Evolutionary conservation across 495 filamentous ascomycete species (phyloP).

Genomic region (Astrothelium subdiscretum): DNA sequence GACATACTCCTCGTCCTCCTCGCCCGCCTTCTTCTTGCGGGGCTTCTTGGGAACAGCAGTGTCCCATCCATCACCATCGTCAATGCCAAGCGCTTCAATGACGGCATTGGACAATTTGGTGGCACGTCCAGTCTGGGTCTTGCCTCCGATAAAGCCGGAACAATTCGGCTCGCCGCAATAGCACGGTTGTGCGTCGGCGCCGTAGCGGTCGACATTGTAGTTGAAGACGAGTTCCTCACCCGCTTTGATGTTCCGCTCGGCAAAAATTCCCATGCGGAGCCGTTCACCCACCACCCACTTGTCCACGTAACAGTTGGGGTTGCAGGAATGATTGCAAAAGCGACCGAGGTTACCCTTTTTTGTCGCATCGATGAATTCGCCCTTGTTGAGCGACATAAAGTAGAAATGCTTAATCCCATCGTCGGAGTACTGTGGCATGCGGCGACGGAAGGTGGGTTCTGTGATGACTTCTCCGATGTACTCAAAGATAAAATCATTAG

Average conservation of each 20-base stretch:
- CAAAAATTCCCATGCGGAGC: conserved; percentile 98
- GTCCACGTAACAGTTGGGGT: conserved; percentile 97
- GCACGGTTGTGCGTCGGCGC: conserved; percentile 89
- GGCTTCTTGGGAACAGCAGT: conserved; percentile 76
- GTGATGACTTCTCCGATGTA: conserved; percentile 98
- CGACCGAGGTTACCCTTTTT: conserved; percentile 92
- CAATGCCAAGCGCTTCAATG: conserved; percentile 92
- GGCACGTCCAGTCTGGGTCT: conserved; percentile 90
- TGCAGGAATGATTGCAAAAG: conserved; percentile 99
- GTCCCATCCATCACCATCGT: conserved; percentile 87
- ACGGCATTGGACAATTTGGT: conserved; percentile 84
- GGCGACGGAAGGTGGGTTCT: conserved; percentile 71
- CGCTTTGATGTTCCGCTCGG: conserved; percentile 68
- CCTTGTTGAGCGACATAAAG: conserved; percentile 97
- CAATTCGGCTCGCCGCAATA: conserved; percentile 95
- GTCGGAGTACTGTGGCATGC: conserved; percentile 83
- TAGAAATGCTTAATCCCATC: conserved; percentile 99
- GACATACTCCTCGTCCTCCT: conserved; percentile 94
- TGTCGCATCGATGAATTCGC: conserved; percentile 95
- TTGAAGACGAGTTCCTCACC: conserved; percentile 99
- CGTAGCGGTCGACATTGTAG: conserved; percentile 98
- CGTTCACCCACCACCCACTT: conserved; percentile 99
- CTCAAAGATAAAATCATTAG: conserved; percentile 90
- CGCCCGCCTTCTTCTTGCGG: conserved; percentile 85
- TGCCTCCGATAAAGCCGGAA: conserved; percentile 90